Conservation (phyloP, 1,139 yeast species). For the Kluyveromyces marxianus region DNA sequence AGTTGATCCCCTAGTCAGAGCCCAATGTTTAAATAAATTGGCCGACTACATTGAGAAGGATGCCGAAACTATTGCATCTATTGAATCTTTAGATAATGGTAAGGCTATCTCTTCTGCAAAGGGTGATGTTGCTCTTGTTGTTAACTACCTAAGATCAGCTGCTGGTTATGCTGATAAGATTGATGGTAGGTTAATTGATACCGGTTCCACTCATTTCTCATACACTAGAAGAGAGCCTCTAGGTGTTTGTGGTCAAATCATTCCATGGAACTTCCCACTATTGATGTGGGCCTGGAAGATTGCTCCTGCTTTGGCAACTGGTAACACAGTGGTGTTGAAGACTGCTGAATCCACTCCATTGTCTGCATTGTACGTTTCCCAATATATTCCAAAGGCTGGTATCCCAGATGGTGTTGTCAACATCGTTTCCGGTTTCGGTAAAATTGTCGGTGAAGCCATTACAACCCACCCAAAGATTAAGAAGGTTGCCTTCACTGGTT, state of each 20-base stretch:
- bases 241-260: slow-evolving; percentile 59
- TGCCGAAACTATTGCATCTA: slow-evolving; percentile 38
- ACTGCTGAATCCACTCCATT: slow-evolving; percentile 57
- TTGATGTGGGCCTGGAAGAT: slow-evolving; percentile 58
- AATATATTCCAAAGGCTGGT: slow-evolving; percentile 57
- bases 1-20: slow-evolving; percentile 43
- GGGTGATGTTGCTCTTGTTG: slow-evolving; percentile 50
- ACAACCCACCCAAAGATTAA: slow-evolving; percentile 53
- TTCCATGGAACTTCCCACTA: slow-evolving; percentile 61
- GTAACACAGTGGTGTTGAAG: slow-evolving; percentile 53
- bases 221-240: slow-evolving; percentile 46
- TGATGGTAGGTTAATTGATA: slow-evolving; percentile 53
- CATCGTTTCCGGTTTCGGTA: slow-evolving; percentile 61
- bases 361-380: slow-evolving; percentile 47
- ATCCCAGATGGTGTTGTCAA: slow-evolving; percentile 77
- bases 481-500: slow-evolving; percentile 76
- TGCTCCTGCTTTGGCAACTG: slow-evolving; percentile 55
- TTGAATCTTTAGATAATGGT: slow-evolving; percentile 76
- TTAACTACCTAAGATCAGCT: slow-evolving; percentile 50
- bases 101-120: slow-evolving; percentile 47
- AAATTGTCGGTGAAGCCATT: slow-evolving; percentile 54
- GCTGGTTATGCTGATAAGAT: slow-evolving; percentile 71
- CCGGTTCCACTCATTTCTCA: slow-evolving; percentile 43
- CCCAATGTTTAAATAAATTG: slow-evolving; percentile 45
- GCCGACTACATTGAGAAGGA: slow-evolving; percentile 55